phyloP scores from a whole-genome alignment of 306 rosid species.

The Glycine soja region DNA sequence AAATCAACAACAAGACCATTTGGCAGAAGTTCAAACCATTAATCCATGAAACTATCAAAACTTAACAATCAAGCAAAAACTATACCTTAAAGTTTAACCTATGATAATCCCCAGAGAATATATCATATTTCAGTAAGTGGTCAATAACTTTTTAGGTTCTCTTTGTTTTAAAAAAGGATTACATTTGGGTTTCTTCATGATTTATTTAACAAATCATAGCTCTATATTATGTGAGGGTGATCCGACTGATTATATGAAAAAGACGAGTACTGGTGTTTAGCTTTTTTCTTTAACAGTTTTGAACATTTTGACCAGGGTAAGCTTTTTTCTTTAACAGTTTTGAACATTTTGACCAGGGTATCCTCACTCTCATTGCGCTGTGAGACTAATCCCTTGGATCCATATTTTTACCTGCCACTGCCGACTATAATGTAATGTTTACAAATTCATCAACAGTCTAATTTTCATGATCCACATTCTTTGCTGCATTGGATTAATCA shows the following conservation, averaged over 20 bases:
- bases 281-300: background rate
- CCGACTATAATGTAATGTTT: background rate
- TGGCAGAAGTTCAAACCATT: too few species aligned
- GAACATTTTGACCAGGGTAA: background rate
- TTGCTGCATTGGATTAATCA: slow-evolving; percentile 19
- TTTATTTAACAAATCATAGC: background rate
- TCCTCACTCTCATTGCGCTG: background rate
- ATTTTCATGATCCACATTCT: background rate
- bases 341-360: background rate
- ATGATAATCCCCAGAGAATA: background rate
- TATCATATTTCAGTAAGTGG: background rate
- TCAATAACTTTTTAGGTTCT: slow-evolving; percentile 1
- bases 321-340: background rate
- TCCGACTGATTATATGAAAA: too few species aligned
- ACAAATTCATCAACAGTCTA: background rate
- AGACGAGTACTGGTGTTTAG: too few species aligned
- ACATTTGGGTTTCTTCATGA: slow-evolving; percentile 1
- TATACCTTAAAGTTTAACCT: too few species aligned
- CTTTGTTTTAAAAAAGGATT: slow-evolving; percentile 5
- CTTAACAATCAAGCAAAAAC: too few species aligned
- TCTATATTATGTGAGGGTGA: too few species aligned
- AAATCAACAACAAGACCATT: too few species aligned
- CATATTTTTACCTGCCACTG: background rate
- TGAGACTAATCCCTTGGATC: background rate
- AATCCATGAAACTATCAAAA: too few species aligned